Base-by-base conservation (phyloP, 495 filamentous ascomycete species). In the Massariosphaeria phaeospora region DNA sequence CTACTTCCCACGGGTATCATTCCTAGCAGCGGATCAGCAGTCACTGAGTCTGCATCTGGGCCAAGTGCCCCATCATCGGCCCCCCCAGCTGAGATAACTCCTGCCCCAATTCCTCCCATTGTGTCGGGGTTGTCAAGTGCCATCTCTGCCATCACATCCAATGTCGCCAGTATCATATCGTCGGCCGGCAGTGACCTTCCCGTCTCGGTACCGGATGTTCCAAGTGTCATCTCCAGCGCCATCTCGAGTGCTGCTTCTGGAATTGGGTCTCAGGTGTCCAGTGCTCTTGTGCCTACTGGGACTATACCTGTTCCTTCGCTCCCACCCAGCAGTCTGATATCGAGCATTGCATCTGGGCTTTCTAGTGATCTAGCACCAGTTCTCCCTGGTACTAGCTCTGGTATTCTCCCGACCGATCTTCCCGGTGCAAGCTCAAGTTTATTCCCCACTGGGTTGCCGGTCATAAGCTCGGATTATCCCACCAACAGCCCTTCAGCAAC, bases 121-220 rank as follows among this genome's bases (percentile, higher is more conserved):
- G 20, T 36, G 27, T 53, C 56, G 24, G 49, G 43, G 2, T 10
- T 48, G 34, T 47, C 58, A 2, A 61, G 45, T 30, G 17, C 17
- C 11, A 15, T 61, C 15, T 48, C 50, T 17, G 43, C 15, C 12
- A 43, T 54, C 35, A 52, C 55, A 18, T 64, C 64, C 0, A 57
- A 62, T 25, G 48, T 58, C 0, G 47, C 45, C 9, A 58, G 52
- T 30, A 20, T 63, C 2, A 48, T 61, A 0, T 55, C 63, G 17
- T 66, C 63, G n/a, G 52, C 55, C 10, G 43, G 18, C 13, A 57
- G 42, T 17, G 35, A 13, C 0, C 15, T 51, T n/a, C 44, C 62
- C 23, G 50, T 45, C 25, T 39, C 40, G 4, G 17, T 48, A 8
- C 42, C 56, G 4, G 35, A 52, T 44, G 2, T 61, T 6, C 29